These are phyloP conservation scores for Penicillium vulpinum DNA, from an alignment of 2,329 filamentous ascomycete genomes.

Conservation along the genomic window DNA sequence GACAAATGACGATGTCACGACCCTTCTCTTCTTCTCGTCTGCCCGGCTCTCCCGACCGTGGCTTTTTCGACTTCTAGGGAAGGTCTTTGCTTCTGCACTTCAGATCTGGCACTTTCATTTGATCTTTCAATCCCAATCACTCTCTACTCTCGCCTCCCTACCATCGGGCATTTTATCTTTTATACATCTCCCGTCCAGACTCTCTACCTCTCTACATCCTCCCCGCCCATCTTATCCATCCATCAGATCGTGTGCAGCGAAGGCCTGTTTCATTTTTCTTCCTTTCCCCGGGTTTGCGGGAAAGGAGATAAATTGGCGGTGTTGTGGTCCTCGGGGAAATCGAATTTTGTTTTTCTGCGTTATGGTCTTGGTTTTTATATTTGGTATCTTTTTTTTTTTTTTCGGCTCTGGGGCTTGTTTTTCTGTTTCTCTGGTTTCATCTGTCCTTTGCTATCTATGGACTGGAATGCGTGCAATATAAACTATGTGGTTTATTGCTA, in stretches of 20 bases:
- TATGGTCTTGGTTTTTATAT: background rate
- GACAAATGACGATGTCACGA: slow-evolving; percentile 37
- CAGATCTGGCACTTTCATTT: slow-evolving; percentile 5
- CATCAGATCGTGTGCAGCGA: slow-evolving; percentile 4
- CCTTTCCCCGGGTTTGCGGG: background rate
- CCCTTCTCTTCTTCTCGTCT: slow-evolving; percentile 26
- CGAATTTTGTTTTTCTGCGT: background rate
- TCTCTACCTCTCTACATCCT: background rate
- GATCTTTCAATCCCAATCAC: background rate
- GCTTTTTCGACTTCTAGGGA: slow-evolving; percentile 25
- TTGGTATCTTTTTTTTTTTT: background rate
- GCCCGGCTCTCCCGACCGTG: slow-evolving; percentile 21
- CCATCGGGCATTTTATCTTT: background rate
- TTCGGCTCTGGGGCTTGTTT: background rate
- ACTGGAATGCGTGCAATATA: background rate
- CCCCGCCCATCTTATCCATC: background rate
- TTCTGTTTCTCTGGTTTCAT: background rate
- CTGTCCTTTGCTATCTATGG: background rate
- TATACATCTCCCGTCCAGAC: background rate
- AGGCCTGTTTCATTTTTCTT: slow-evolving; percentile 4
- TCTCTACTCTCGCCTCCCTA: background rate
- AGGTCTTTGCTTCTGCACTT: slow-evolving; percentile 19
- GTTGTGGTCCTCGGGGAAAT: slow-evolving; percentile 9
- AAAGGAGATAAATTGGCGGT: slow-evolving; percentile 3
- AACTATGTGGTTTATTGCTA: background rate